Conservation (phyloP, 305 asterid species). For the Fraxinus sp. region DNA sequence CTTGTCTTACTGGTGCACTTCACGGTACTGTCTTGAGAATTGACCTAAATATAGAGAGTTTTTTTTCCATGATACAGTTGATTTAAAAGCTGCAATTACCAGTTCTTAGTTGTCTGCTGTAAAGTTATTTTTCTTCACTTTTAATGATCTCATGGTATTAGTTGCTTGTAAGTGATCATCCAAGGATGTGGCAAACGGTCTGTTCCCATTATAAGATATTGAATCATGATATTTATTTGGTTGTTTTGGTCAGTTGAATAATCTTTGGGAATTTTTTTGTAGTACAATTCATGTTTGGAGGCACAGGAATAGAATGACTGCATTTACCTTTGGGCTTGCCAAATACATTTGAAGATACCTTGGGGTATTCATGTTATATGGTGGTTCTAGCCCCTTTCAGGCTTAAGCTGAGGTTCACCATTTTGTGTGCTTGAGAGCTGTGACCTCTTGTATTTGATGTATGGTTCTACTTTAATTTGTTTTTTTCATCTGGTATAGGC, state of each 20-base stretch:
- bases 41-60: not conserved
- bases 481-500: not conserved
- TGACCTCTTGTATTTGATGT: not conserved
- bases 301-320: not conserved
- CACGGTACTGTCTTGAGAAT: not conserved
- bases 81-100: not conserved
- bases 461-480: not conserved
- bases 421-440: not conserved
- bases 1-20: not conserved
- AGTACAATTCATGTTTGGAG: not conserved
- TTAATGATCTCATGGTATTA: not conserved
- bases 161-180: not conserved
- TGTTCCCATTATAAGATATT: not conserved
- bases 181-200: not conserved
- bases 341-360: not conserved
- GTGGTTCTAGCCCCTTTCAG: not conserved
- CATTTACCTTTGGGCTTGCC: not conserved
- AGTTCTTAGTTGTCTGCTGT: not conserved
- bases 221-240: not conserved
- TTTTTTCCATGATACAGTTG: not conserved
- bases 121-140: not conserved
- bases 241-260: not conserved
- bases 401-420: not conserved
- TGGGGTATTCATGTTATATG: not conserved
- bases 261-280: not conserved